Conservation (phyloP, 768 basidiomycete species). For the Galerina sulciceps region DNA sequence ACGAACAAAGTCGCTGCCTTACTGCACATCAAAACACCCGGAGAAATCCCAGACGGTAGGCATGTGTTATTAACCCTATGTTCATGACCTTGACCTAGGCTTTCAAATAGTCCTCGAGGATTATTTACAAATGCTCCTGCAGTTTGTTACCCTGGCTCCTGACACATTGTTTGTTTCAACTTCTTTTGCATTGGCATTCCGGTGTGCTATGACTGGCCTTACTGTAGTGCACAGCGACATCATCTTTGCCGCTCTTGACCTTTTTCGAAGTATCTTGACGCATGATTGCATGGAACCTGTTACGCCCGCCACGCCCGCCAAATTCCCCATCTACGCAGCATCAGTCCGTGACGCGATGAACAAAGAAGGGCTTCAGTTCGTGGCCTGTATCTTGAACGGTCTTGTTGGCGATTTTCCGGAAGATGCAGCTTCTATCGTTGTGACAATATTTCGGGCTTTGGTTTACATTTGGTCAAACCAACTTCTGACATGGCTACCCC, state of each 20-base stretch:
- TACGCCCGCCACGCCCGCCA: conserved; percentile 51
- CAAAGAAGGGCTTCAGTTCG: conserved; percentile 74
- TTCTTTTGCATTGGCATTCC: conserved; percentile 78
- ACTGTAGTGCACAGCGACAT: conserved; percentile 84
- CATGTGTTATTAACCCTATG: conserved; percentile 1
- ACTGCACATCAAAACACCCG: conserved; percentile 68
- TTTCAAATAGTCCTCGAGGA: conserved; percentile 85
- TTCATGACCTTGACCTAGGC: neutral
- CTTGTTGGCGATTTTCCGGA: conserved; percentile 89
- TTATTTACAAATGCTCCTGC: conserved; percentile 80
- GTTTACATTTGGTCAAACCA: conserved; percentile 70
- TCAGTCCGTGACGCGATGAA: conserved; percentile 65
- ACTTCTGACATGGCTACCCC: conserved; percentile 73
- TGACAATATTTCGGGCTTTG: conserved; percentile 77
- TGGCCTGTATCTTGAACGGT: conserved; percentile 73
- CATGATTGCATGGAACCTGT: conserved; percentile 67
- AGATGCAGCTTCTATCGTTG: conserved; percentile 73
- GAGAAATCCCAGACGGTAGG: conserved; percentile 89
- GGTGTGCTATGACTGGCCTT: conserved; percentile 75
- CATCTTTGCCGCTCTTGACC: conserved; percentile 80
- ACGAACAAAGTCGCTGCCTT: conserved; percentile 73
- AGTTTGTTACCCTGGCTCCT: conserved; percentile 69
- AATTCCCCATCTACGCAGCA: conserved; percentile 63
- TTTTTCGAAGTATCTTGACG: conserved; percentile 74
- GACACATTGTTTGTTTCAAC: conserved; percentile 80